Conservation (phyloP, 2,329 filamentous ascomycete genomes). For the Cytospora piceicola region DNA sequence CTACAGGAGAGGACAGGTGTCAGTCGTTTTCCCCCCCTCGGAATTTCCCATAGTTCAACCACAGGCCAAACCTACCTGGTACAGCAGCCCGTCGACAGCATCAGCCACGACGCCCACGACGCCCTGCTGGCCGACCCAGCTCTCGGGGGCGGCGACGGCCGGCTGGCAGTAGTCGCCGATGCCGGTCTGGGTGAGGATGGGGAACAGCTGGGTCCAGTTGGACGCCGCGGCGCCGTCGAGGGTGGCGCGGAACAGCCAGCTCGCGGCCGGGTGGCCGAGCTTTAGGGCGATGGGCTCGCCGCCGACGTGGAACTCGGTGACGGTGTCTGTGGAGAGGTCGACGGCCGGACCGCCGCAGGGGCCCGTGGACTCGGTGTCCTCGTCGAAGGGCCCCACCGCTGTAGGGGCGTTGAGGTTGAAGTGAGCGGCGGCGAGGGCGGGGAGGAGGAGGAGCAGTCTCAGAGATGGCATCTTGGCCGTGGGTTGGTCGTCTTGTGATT, state of each 20-base stretch:
- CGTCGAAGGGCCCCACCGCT: constrained; percentile 53
- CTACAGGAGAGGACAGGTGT: constrained; percentile 39
- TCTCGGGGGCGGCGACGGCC: constrained; percentile 50
- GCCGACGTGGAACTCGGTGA: constrained; percentile 59
- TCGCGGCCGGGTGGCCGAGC: constrained; percentile 55
- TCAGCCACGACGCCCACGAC: constrained; percentile 56
- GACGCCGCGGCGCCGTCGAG: constrained; percentile 50
- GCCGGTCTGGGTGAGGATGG: constrained; percentile 58
- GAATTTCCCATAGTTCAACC: background rate
- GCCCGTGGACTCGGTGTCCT: constrained; percentile 47
- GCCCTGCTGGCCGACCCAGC: constrained; percentile 59
- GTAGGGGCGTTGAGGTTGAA: constrained; percentile 55
- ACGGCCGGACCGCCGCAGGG: constrained; percentile 61
- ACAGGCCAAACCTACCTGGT: constrained; percentile 49
- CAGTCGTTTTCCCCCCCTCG: too few relatives aligned
- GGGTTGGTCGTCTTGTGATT: too few relatives aligned
- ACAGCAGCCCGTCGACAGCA: constrained; percentile 60
- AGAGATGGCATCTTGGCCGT: constrained; percentile 44
- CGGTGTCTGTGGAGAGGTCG: constrained; percentile 44
- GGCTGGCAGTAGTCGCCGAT: constrained; percentile 59
- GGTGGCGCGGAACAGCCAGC: constrained; percentile 63
- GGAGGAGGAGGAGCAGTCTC: constrained; percentile 45
- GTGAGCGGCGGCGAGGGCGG: constrained; percentile 52
- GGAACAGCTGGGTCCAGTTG: constrained; percentile 60
- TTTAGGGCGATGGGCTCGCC: constrained; percentile 56